Evolutionary conservation across 805 yeast genomes (phyloP), one percentile per base, ranked within the genome.

Genomic region (Yueomyces sp.): DNA sequence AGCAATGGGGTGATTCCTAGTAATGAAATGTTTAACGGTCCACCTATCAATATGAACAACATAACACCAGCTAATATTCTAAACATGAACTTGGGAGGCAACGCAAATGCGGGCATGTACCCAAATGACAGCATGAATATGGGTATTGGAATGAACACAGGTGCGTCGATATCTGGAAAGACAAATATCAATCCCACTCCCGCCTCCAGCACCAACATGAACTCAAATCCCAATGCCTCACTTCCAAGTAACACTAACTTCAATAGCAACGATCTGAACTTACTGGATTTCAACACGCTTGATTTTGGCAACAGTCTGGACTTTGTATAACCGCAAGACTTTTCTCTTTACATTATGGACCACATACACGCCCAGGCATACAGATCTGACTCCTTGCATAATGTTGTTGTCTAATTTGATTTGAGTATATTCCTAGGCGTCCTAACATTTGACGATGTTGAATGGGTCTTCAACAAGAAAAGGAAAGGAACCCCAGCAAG

Each of bases 281-380:
- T 52, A 26, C 40, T 55, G 33, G 63, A 57, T 43, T 49, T 59
- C 31, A 55, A 54, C 42, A 54, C 53, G 42, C 40, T 60, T 28
- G 64, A 60, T 40, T 49, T 60, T 9, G 51, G 57, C 30, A 52
- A 47, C 34, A 57, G 55, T 43, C 52, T 60, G 57, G 63, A 60
- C 40, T 59, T 60, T 49, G 42, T 59, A 29, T 56, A 46, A 45
- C 19, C 19, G 19, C 19, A 19, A 1, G 19, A 19, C 19, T 19
- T 19, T 19, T 19, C 19, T 19, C 19, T 19, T 19, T 19, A 19
- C 19, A 19, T 19, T 19, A 19, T 19, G 19, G 19, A 19, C 19
- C 19, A 19, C 19, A 19, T 19, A 19, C 19, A 19, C 19, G 19
- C 19, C 19, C 19, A 19, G 19, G 19, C 19, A 19, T 19, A 19